Percentiles rank a stretch among this genome's conserved stretches.
These are phyloP conservation scores for Pterula multifida DNA, from an alignment of 1,284 basidiomycete species.

Conservation along the genomic window DNA sequence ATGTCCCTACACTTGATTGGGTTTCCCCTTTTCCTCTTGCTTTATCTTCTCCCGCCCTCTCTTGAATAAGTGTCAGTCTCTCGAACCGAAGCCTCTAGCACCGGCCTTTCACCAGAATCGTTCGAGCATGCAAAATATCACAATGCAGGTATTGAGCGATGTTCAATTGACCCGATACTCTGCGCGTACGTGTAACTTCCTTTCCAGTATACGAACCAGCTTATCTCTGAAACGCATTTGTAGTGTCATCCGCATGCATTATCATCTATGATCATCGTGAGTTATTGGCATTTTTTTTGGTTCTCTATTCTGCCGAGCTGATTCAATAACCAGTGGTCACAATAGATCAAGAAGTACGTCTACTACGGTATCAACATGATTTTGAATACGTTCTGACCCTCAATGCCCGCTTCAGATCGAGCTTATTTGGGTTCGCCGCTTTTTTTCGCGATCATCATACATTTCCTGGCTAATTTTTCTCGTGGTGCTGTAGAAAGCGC, in stretches of 20 bases:
- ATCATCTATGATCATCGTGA: neutral
- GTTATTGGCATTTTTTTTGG: neutral
- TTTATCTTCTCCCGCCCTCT: no score
- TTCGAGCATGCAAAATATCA: no score
- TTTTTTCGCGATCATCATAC: constrained; percentile 1
- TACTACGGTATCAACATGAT: neutral
- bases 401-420: constrained; percentile 23
- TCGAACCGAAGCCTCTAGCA: no score
- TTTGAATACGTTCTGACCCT: neutral
- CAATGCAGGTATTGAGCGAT: no score
- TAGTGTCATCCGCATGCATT: neutral
- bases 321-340: no score
- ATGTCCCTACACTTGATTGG: no score
- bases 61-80: no score
- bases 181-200: constrained; percentile 1
- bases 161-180: constrained; percentile 6
- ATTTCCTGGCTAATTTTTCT: constrained; percentile 4
- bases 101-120: no score
- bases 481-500: constrained; percentile 23
- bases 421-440: constrained; percentile 35
- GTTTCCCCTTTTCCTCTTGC: no score
- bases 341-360: neutral
- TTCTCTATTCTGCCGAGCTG: no score
- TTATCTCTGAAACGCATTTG: neutral
- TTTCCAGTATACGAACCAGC: neutral